These are phyloP conservation scores for Ophiostoma novo-ulmi DNA, from an alignment of 2,329 filamentous ascomycete genomes.

Conservation along the genomic window DNA sequence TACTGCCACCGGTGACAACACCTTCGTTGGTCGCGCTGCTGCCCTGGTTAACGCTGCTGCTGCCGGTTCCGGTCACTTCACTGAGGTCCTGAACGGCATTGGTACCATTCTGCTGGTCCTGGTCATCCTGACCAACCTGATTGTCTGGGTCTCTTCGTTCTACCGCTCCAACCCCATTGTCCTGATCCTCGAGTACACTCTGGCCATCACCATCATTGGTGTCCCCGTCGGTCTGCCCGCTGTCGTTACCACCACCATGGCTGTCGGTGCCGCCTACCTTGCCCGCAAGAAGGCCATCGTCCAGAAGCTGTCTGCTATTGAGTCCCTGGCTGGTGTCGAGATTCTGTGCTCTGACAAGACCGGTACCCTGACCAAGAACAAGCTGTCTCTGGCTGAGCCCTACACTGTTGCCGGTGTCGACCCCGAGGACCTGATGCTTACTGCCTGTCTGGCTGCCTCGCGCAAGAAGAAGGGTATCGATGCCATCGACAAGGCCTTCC, in stretches of 20 bases:
- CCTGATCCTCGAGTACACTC: slow-evolving; percentile 73
- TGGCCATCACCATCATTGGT: slow-evolving; percentile 86
- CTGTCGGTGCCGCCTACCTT: slow-evolving; percentile 84
- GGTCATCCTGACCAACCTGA: slow-evolving; percentile 71
- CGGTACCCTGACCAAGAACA: slow-evolving; percentile 90
- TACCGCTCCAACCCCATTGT: slow-evolving; percentile 81
- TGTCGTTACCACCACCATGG: slow-evolving; percentile 92
- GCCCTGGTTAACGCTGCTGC: slow-evolving; percentile 76
- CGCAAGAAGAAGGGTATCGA: slow-evolving; percentile 96
- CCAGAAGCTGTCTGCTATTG: slow-evolving; percentile 86
- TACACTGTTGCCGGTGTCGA: slow-evolving; percentile 79
- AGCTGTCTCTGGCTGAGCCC: slow-evolving; percentile 79
- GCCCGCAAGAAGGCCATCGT: slow-evolving; percentile 92
- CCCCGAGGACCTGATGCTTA: slow-evolving; percentile 79
- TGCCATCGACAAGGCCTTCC: slow-evolving; percentile 90
- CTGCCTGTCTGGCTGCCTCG: slow-evolving; percentile 81
- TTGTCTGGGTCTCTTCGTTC: slow-evolving; percentile 83
- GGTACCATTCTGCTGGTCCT: slow-evolving; percentile 74
- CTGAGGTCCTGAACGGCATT: slow-evolving; percentile 82
- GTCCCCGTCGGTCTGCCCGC: slow-evolving; percentile 89
- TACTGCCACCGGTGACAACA: slow-evolving; percentile 80
- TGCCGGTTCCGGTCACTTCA: slow-evolving; percentile 76
- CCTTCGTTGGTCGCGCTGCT: slow-evolving; percentile 83
- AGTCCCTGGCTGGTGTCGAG: slow-evolving; percentile 86
- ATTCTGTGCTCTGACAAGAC: slow-evolving; percentile 95